Conservation (phyloP, 192 early-diverging fungal genomes). For the Backusella liffmaniae region DNA sequence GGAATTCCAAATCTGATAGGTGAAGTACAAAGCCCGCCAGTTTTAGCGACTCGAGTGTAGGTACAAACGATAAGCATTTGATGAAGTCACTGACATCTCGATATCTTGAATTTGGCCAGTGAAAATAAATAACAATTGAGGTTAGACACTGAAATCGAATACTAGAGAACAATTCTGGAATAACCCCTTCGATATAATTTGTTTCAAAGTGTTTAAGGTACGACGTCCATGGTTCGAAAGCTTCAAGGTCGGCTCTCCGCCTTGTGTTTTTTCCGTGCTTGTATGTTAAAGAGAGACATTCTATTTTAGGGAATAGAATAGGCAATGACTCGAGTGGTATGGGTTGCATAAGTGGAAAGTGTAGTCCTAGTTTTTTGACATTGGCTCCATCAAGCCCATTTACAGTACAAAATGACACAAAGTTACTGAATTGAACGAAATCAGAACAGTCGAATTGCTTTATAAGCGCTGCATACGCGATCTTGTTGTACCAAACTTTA, state of each 20-base stretch:
- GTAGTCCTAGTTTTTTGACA: background rate
- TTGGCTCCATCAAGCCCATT: background rate
- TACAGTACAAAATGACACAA: background rate
- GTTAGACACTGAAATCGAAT: background rate
- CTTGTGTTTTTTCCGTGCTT: background rate
- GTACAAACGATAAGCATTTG: background rate
- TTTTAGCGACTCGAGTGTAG: background rate
- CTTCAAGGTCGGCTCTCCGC: background rate
- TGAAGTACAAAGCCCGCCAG: background rate
- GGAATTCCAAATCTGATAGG: background rate
- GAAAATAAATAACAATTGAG: background rate
- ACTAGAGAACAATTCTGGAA: background rate
- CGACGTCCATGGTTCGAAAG: background rate
- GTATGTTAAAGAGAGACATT: background rate
- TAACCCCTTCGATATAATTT: background rate
- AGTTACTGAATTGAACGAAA: background rate
- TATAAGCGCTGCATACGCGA: background rate
- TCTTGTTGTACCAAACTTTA: background rate
- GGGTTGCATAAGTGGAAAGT: background rate
- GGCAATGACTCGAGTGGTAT: background rate
- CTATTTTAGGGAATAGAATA: background rate
- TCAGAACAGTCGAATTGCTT: background rate
- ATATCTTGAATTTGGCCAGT: conserved; percentile 7
- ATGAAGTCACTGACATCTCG: background rate
- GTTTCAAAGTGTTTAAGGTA: background rate